A percentile compares a stretch with the other conserved stretches of the same genome.
Conservation (phyloP, 176 grass and related monocot species). For the Juncus inflexus region DNA sequence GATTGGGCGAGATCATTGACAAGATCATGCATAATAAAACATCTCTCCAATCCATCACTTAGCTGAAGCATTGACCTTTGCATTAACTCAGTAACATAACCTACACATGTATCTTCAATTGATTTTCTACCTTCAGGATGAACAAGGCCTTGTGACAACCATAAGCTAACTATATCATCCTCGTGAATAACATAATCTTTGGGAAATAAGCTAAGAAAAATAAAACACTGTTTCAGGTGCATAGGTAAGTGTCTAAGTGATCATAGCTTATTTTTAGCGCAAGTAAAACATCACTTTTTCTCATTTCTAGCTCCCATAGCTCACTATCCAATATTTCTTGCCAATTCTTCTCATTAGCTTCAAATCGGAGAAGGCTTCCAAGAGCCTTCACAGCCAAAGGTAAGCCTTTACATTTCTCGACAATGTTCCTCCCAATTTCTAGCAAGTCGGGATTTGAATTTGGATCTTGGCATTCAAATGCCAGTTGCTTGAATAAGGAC, state of each 20-base stretch:
- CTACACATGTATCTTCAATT: neutral
- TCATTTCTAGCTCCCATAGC: no score
- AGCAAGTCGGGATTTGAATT: neutral
- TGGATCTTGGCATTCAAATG: neutral
- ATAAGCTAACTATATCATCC: no score
- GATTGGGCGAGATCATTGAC: constrained; percentile 23
- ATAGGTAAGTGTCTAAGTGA: constrained; percentile 6
- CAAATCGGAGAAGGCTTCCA: no score
- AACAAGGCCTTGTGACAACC: constrained; percentile 11
- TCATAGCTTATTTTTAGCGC: no score
- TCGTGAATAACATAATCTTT: constrained; percentile 18
- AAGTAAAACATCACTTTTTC: no score
- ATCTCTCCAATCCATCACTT: neutral
- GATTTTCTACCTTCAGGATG: neutral
- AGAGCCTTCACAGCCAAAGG: no score
- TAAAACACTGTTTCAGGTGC: constrained; percentile 20
- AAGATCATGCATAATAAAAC: no score
- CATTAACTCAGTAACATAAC: constrained; percentile 4
- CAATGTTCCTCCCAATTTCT: constrained; percentile 11
- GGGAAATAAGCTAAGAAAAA: constrained; percentile 20
- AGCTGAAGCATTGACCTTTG: constrained; percentile 25
- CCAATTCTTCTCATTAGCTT: no score
- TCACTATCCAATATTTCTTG: no score
- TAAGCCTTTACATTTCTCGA: neutral
- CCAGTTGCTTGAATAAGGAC: no score